A percentile compares a stretch with the other conserved stretches of the same genome.
These are phyloP conservation scores for Lactarius vividus DNA, from an alignment of 768 basidiomycete species.

Conservation along the genomic window DNA sequence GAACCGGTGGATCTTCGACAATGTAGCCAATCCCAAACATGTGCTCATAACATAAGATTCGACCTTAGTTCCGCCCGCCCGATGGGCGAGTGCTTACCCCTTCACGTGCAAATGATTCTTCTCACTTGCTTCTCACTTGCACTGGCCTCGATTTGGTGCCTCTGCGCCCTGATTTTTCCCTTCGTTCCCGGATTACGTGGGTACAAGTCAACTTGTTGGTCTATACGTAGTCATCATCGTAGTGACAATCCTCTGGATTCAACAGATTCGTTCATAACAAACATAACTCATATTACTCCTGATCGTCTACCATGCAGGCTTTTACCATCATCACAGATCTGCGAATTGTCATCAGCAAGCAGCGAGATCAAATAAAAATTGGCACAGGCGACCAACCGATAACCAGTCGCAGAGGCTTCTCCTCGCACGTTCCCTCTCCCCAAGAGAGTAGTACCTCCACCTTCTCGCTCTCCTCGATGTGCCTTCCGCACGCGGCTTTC, in stretches of 20 bases:
- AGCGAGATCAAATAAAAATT: background rate
- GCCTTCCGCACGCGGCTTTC: constrained; percentile 40
- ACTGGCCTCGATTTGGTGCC: constrained; percentile 69
- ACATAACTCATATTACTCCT: background rate
- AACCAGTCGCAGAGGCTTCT: constrained; percentile 38
- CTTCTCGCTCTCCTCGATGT: constrained; percentile 32
- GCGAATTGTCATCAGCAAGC: background rate
- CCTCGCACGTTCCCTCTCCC: constrained; percentile 39
- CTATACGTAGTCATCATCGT: constrained; percentile 2
- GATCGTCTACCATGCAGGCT: background rate
- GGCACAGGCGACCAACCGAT: constrained; percentile 33
- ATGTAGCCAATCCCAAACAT: background rate
- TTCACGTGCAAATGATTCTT: background rate
- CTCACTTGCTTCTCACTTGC: background rate
- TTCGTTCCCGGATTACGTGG: constrained; percentile 66
- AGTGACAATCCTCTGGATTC: too few relatives aligned
- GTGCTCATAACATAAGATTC: background rate
- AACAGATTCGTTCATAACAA: too few relatives aligned
- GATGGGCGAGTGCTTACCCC: too few relatives aligned
- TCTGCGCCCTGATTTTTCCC: constrained; percentile 61
- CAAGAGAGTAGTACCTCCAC: constrained; percentile 33
- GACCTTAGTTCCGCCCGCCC: too few relatives aligned
- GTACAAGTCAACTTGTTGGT: constrained; percentile 70
- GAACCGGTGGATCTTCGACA: too few relatives aligned
- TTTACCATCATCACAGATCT: background rate